Evolutionary conservation across 2,329 filamentous ascomycete species (phyloP).

Genomic region (Elsinoe batatas): DNA sequence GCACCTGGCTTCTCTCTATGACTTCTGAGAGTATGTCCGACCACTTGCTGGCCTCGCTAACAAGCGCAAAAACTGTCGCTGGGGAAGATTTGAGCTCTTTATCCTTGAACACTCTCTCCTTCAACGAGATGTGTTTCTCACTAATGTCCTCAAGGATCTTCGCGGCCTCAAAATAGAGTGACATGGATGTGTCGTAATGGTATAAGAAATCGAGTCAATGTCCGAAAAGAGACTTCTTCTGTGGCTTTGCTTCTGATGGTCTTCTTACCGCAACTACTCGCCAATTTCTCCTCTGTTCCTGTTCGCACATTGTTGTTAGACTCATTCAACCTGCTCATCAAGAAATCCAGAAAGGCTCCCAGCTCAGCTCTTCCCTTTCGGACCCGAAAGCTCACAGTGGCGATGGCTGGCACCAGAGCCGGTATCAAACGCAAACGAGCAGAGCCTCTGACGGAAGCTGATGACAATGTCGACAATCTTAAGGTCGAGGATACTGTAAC

Average conservation of each 20-base stretch:
- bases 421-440: slow-evolving; percentile 8
- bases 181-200: slow-evolving; percentile 49
- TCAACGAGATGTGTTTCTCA: slow-evolving; percentile 70
- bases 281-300: too few relatives aligned
- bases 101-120: slow-evolving; percentile 69
- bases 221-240: background rate
- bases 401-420: slow-evolving; percentile 2
- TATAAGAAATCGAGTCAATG: background rate
- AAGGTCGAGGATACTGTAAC: background rate
- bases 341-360: background rate
- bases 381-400: background rate
- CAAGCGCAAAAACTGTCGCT: slow-evolving; percentile 76
- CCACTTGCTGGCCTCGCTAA: slow-evolving; percentile 85
- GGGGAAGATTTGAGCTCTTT: slow-evolving; percentile 66
- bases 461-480: background rate
- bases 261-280: too few relatives aligned
- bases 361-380: background rate
- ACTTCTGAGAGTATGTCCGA: slow-evolving; percentile 76
- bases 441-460: background rate
- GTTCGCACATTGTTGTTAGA: too few relatives aligned
- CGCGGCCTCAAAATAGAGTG: slow-evolving; percentile 87
- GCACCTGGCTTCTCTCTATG: slow-evolving; percentile 67
- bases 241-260: background rate
- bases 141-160: slow-evolving; percentile 56
- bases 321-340: too few relatives aligned